Evolutionary conservation across 345 rosid genomes (phyloP), one percentile per base, ranked within the genome.

Genomic region (Dovyalis caffra): DNA sequence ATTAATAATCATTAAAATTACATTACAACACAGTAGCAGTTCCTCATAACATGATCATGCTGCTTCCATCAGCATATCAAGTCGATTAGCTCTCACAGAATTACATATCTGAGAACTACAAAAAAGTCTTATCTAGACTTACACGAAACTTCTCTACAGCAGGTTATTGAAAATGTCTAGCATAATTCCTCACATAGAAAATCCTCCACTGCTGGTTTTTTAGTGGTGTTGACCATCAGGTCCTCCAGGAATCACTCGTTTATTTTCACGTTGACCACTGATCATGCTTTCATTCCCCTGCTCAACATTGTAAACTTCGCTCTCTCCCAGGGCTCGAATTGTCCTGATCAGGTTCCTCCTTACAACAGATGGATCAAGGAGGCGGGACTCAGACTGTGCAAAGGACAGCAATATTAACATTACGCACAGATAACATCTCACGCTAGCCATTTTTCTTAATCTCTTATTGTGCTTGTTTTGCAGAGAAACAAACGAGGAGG

Each of bases 201-300:
- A 9, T 7, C 18, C 58, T 35, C 15, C 33, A 43, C 80, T 80
- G 80, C 45, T 68, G 53, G 6, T 74, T 77, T 31, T 16, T 63
- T 7, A 77, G 71, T 86, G 93, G 72, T 90, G 92, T 0, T 81
- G 86, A 1, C 86, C 78, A 68, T 85, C 88, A 32, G 90, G 88
- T 10, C 94, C 91, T 14, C 88, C 91, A 0, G 94, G 90, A 63
- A 89, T 85, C 2, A 34, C 28, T 38, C 88, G 70, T 76, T 81
- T 81, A 38, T 83, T 71, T 10, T 38, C 74, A 20, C 37, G 29
- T 7, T 66, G 58, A n/a, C 43, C 29, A 20, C 18, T 33, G 32
- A 37, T 74, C 68, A 20, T 71, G 31, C 67, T 51, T 29, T 47
- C 80, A 35, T 77, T 69, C 43, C 38, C 80, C 23, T 38, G 35